These are phyloP conservation scores for Tritrichomonas musculus DNA, from an alignment of 208 protist genomes.

Conservation along the genomic window DNA sequence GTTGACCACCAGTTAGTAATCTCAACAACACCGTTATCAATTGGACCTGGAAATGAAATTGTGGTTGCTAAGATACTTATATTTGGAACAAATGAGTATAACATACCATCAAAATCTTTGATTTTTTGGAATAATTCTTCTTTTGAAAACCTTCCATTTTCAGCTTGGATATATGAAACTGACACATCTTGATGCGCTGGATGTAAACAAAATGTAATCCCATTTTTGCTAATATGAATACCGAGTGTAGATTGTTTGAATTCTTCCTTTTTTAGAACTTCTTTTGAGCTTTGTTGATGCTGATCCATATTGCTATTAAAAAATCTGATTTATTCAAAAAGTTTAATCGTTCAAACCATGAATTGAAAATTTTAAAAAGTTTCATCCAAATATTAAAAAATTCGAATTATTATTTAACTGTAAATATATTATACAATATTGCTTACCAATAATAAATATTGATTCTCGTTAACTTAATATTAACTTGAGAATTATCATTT, in stretches of 20 bases:
- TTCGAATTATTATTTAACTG: too few species aligned
- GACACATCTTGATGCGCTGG: constrained; percentile 10
- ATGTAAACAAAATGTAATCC: background rate
- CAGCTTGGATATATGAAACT: background rate
- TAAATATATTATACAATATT: too few species aligned
- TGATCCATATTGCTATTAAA: too few species aligned
- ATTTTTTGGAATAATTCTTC: background rate
- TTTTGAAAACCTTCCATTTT: background rate
- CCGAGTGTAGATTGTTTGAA: background rate
- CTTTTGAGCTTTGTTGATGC: too few species aligned
- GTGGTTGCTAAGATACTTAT: background rate
- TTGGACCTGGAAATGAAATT: constrained; percentile 12
- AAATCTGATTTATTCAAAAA: too few species aligned
- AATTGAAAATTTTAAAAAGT: too few species aligned
- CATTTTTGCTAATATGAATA: background rate
- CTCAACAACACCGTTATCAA: background rate
- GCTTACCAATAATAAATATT: too few species aligned
- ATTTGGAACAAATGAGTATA: background rate
- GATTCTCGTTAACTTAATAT: too few species aligned
- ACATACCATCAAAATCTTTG: background rate
- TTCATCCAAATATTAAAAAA: too few species aligned
- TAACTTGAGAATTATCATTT: too few species aligned
- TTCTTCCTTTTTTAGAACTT: background rate
- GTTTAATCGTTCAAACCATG: too few species aligned
- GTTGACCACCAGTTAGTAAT: background rate